phyloP scores from a whole-genome alignment of 768 basidiomycete genomes.

The Boletus barrowsii region DNA sequence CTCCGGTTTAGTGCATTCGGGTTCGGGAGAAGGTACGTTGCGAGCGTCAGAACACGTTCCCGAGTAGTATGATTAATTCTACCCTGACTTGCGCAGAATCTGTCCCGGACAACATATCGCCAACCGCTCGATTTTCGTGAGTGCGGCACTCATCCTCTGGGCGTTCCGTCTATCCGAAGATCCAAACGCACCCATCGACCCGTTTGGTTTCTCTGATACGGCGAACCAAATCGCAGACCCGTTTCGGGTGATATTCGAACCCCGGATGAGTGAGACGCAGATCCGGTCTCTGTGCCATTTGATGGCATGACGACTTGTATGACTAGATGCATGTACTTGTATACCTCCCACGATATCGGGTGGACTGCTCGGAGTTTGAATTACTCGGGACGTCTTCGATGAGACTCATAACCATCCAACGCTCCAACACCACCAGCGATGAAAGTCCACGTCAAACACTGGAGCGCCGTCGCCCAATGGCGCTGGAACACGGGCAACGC shows the following conservation, averaged over 20 bases:
- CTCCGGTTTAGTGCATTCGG: constrained; percentile 6
- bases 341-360: no score
- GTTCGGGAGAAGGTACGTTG: constrained; percentile 4
- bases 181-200: neutral
- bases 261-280: neutral
- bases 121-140: constrained; percentile 3
- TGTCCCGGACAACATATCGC: constrained; percentile 4
- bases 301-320: neutral
- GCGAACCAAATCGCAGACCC: neutral
- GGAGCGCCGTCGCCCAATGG: constrained; percentile 90
- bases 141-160: neutral
- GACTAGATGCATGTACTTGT: neutral
- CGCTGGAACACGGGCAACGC: constrained; percentile 63
- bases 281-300: neutral
- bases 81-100: neutral
- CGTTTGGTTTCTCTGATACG: neutral
- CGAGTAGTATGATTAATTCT: no score
- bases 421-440: constrained; percentile 25
- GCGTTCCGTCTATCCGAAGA: constrained; percentile 4
- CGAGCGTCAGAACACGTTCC: no score
- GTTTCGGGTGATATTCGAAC: neutral
- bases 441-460: constrained; percentile 81
- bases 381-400: no score
- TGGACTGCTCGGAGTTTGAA: no score
- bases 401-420: no score